These are phyloP conservation scores for Hirschfeldia incana DNA, from an alignment of 345 rosid genomes.

Conservation along the genomic window DNA sequence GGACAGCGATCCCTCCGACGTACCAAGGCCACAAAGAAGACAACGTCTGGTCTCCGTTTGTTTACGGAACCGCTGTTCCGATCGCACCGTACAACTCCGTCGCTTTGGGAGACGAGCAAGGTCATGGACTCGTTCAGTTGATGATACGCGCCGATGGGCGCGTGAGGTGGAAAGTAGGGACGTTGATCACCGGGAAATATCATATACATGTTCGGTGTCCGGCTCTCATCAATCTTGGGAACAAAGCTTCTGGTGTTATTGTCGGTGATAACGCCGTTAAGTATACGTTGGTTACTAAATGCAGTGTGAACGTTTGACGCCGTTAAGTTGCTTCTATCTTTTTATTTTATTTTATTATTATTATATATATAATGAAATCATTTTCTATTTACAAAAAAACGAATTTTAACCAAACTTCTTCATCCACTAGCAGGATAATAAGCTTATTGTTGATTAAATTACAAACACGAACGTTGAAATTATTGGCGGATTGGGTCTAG, in stretches of 20 bases:
- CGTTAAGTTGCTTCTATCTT: conserved; percentile 19
- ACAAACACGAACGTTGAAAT: conserved; percentile 19
- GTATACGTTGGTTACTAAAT: conserved; percentile 53
- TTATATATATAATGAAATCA: background rate
- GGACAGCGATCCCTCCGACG: conserved; percentile 52
- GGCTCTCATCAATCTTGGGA: conserved; percentile 61
- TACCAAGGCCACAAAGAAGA: conserved; percentile 65
- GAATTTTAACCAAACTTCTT: conserved; percentile 28
- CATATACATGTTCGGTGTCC: conserved; percentile 65
- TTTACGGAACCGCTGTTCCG: conserved; percentile 68
- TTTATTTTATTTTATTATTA: background rate
- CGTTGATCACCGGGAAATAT: conserved; percentile 58
- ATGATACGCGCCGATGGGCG: conserved; percentile 76
- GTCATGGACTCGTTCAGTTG: conserved; percentile 46
- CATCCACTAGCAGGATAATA: background rate
- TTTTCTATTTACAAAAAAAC: background rate
- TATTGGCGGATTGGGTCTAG: background rate
- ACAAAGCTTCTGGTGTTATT: conserved; percentile 46
- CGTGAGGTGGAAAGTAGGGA: conserved; percentile 80
- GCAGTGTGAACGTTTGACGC: conserved; percentile 64
- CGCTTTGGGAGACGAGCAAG: conserved; percentile 55
- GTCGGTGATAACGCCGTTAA: conserved; percentile 78
- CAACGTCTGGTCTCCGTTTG: conserved; percentile 82
- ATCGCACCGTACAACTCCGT: conserved; percentile 70
- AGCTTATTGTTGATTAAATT: conserved; percentile 34